Conservation (phyloP, 495 filamentous ascomycete species). For the Stereocaulon alpinum region DNA sequence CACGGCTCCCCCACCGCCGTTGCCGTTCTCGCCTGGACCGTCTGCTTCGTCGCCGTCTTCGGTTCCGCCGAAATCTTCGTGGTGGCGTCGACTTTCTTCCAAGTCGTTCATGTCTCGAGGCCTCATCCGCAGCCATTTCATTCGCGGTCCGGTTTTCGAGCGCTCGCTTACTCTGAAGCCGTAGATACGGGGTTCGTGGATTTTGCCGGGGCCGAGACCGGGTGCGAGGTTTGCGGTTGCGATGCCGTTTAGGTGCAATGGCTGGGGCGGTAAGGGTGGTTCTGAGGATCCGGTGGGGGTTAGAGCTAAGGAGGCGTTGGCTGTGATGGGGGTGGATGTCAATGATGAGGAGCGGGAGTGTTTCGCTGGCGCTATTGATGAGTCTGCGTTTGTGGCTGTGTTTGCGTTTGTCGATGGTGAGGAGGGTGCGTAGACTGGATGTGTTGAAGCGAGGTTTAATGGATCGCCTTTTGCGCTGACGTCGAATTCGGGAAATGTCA, state of each 20-base stretch:
- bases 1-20: constrained; percentile 39
- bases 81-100: constrained; percentile 60
- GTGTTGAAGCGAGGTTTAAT: constrained; percentile 21
- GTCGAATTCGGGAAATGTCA: constrained; percentile 94
- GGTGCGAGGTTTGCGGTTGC: constrained; percentile 74
- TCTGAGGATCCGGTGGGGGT: constrained; percentile 11
- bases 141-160: constrained; percentile 76
- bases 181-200: constrained; percentile 94
- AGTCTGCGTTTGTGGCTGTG: constrained; percentile 2
- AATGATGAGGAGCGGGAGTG: constrained; percentile 31
- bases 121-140: constrained; percentile 89
- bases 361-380: constrained; percentile 27
- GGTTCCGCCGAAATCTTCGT: constrained; percentile 24
- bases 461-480: constrained; percentile 37
- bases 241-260: constrained; percentile 69
- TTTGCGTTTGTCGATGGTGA: constrained; percentile 27
- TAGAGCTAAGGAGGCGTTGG: constrained; percentile 5
- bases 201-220: constrained; percentile 67
- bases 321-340: constrained; percentile 23
- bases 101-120: constrained; percentile 69
- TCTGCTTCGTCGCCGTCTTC: constrained; percentile 29
- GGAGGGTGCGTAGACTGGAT: constrained; percentile 18
- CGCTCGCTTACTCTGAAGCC: constrained; percentile 88
- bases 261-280: constrained; percentile 36
- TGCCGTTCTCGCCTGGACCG: constrained; percentile 39